Conservation (phyloP, 257 asterid genomes). For the Solanum virginianum region DNA sequence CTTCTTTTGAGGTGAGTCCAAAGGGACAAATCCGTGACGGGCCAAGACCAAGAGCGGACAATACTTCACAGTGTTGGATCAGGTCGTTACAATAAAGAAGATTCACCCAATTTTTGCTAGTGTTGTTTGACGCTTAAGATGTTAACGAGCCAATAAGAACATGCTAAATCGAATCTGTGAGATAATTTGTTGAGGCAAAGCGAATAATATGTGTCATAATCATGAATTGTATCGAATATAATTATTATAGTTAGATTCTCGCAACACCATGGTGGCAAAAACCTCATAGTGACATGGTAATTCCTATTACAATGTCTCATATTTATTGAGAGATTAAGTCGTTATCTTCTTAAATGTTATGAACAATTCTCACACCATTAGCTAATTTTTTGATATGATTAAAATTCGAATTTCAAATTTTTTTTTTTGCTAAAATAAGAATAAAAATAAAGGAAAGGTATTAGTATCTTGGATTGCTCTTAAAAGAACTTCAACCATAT, state of each 20-base stretch:
- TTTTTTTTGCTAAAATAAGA: no score
- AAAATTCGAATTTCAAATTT: background rate
- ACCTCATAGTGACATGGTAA: background rate
- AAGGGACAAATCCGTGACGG: no score
- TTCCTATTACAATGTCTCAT: background rate
- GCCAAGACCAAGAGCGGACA: no score
- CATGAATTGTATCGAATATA: no score
- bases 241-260: no score
- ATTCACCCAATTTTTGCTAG: background rate
- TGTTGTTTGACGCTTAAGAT: background rate
- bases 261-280: background rate
- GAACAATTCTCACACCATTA: background rate
- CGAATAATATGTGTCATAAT: background rate
- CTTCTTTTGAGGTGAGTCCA: no score
- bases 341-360: no score
- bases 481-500: background rate
- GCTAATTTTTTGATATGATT: background rate
- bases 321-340: background rate
- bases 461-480: background rate
- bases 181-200: background rate
- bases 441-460: no score
- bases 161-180: background rate
- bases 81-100: background rate
- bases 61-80: no score
- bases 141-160: no score